Base-by-base conservation (phyloP, 306 rosid genomes). In the Trifolium repens region DNA sequence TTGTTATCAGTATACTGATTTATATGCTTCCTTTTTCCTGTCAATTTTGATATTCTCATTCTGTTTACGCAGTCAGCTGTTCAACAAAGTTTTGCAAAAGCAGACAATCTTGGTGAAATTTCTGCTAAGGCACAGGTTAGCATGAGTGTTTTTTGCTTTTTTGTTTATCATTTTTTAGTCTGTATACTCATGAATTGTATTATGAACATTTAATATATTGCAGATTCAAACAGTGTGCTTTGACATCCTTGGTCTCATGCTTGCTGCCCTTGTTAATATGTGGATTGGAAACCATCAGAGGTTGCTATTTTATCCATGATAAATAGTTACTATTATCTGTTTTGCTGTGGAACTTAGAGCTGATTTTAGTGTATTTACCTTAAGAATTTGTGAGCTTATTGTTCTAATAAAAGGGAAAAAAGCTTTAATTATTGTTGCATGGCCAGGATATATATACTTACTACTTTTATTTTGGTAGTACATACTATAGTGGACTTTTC, bases 171-270 rank as follows among this genome's bases (percentile, higher is more conserved):
- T 9, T 9, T 19, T 9, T 13, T 13, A 72, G 37, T 26, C 44
- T 30, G 14, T 26, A n/a, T 53, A 49, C 16, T 24, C 39, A 64
- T 37, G 70, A n/a, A 24, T 58, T 49, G 13, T 74, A 44, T 71
- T 49, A 54, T 78, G 34, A 71, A 32, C 42, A 46, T 75, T 63
- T 67, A 27, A 43, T 65, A 72, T 37, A 70, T 72, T 84, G 84
- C 90, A 93, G 98, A 88, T 94, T 67, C 98, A 94, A 86, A 91
- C 98, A 26, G 98, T 91, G 66, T 94, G 98, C 89, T 94, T 89
- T 84, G 98, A 94, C 85, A 91, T 82, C 83, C 91, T 91, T 64
- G 98, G 98, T 62, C 94, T 94, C 57, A 71, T 83, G 82, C 91
- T 91, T 39, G 97, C 97, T 16, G 94, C 90, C 47, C 72, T 90